phyloP scores from a whole-genome alignment of 2,329 filamentous ascomycete genomes.

The Cytospora mali region DNA sequence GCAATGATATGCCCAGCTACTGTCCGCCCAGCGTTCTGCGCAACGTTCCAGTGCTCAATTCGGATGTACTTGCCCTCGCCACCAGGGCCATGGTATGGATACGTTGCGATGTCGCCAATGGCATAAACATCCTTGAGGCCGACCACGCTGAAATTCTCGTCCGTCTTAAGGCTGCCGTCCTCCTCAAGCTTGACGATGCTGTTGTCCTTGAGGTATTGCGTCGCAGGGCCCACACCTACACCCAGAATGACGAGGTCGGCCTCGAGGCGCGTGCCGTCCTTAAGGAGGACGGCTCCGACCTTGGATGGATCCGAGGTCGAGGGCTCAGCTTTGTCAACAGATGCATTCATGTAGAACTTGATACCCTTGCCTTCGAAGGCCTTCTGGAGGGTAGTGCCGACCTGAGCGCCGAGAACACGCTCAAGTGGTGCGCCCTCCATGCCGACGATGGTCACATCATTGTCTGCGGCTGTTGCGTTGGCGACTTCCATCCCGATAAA shows the following conservation, averaged over 20 bases:
- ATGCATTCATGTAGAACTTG: slow-evolving; percentile 81
- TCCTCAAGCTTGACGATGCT: slow-evolving; percentile 69
- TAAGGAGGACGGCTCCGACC: slow-evolving; percentile 79
- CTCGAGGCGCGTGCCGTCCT: slow-evolving; percentile 81
- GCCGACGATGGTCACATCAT: slow-evolving; percentile 83
- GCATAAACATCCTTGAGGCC: slow-evolving; percentile 85
- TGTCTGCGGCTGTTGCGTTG: slow-evolving; percentile 76
- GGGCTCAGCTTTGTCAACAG: slow-evolving; percentile 80
- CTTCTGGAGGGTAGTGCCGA: slow-evolving; percentile 80
- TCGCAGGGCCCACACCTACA: slow-evolving; percentile 85
- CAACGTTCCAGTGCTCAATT: slow-evolving; percentile 99
- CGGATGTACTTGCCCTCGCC: slow-evolving; percentile 72
- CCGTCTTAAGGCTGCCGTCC: slow-evolving; percentile 83
- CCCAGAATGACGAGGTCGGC: slow-evolving; percentile 92
- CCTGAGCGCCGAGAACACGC: slow-evolving; percentile 77
- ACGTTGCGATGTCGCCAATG: slow-evolving; percentile 92
- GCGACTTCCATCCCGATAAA: slow-evolving; percentile 99
- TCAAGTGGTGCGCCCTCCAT: slow-evolving; percentile 87
- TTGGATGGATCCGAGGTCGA: slow-evolving; percentile 67
- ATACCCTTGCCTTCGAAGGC: slow-evolving; percentile 83
- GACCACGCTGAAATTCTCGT: slow-evolving; percentile 76
- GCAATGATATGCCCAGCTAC: slow-evolving; percentile 78
- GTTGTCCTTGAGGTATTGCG: slow-evolving; percentile 78
- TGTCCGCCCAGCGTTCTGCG: slow-evolving; percentile 84
- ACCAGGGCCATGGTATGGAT: slow-evolving; percentile 89